Percentiles rank a stretch among this genome's conserved stretches.
phyloP scores from a whole-genome alignment of 208 protist species.

The Kentomonas sorsogonicus region DNA sequence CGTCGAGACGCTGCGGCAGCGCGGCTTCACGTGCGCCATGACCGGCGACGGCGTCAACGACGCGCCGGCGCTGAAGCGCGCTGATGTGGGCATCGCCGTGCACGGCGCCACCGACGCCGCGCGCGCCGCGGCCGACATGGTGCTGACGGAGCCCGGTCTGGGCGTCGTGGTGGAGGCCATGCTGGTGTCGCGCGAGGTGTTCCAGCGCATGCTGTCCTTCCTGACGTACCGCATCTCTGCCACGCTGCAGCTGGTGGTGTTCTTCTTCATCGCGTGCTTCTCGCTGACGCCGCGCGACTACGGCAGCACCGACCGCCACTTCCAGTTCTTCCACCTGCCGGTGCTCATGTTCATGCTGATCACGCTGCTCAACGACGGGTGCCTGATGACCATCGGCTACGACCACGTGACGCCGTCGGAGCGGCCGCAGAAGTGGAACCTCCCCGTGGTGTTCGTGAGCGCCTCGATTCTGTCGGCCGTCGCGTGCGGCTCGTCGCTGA shows the following conservation, averaged over 20 bases:
- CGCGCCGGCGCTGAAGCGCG: conserved; percentile 92
- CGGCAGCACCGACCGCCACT: conserved; percentile 47
- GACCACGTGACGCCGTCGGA: conserved; percentile 49
- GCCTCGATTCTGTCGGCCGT: conserved; percentile 53
- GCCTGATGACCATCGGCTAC: conserved; percentile 73
- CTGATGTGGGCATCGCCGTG: conserved; percentile 96
- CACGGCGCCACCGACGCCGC: conserved; percentile 91
- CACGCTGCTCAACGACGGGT: conserved; percentile 80
- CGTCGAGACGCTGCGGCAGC: conserved; percentile 87
- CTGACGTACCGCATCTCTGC: conserved; percentile 77
- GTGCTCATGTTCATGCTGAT: conserved; percentile 91
- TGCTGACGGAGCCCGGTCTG: conserved; percentile 90
- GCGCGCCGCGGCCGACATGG: conserved; percentile 93
- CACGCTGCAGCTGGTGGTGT: conserved; percentile 75
- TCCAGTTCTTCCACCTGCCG: conserved; percentile 81
- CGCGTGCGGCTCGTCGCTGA: conserved; percentile 60
- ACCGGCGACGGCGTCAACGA: conserved; percentile 97
- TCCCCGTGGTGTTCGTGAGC: conserved; percentile 53
- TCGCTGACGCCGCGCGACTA: conserved; percentile 64
- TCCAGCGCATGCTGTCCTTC: conserved; percentile 92
- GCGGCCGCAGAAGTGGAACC: conserved; percentile 64
- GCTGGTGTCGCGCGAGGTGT: conserved; percentile 90
- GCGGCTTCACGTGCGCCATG: conserved; percentile 91
- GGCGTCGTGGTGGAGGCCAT: conserved; percentile 93
- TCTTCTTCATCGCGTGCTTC: conserved; percentile 83